Base-by-base conservation (phyloP, 1,284 basidiomycete species). In the Tremellales sp. region DNA sequence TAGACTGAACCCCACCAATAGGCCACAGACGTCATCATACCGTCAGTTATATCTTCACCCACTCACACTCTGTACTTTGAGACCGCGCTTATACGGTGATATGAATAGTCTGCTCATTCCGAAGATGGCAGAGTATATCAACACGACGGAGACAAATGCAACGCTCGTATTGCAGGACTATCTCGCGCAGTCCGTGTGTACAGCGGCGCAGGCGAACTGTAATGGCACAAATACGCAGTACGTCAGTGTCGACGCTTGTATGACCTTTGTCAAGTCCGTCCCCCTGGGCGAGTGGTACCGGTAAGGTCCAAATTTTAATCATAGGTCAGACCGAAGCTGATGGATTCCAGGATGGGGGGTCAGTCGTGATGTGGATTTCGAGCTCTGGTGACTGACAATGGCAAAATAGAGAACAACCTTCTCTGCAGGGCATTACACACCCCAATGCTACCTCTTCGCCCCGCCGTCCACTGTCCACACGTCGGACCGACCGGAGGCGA, bases 401-500 rank as follows among this genome's bases (percentile, higher is more conserved):
- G 36, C 18, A 42, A 28, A n/a, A 36, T 32, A 44, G 61, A 63
- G 26, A 49, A 66, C 33, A 66, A 62, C 33, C 38, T 66, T n/a
- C 40, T 51, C 18, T 66, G 63, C 44, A 44, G 63, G 40, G 34
- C 35, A 1, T 40, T 64, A 3, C 61, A 64, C 43, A 48, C 50
- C 6, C 45, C 51, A 3, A 57, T 66, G 57, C 32, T 66, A 16
- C 40, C 44, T 5, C 38, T 55, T 10, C 40, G 54, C 10, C 57
- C 63, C 5, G 21, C 18, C 3, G 49, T 51, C 0, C 57, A 64
- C 41, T 66, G 63, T 46, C 43, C 55, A 0, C 54, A 58, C 46
- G 42, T 64, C 13, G 58, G 60, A 14, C 53, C 50, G 0, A 38
- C 56, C 0, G 63, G 61, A 1, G 60, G 61, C 10, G 51, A 53